A percentile compares a stretch with the other conserved stretches of the same genome.
Conservation (phyloP, 75 land plant species). For the Azolla pinnata region DNA sequence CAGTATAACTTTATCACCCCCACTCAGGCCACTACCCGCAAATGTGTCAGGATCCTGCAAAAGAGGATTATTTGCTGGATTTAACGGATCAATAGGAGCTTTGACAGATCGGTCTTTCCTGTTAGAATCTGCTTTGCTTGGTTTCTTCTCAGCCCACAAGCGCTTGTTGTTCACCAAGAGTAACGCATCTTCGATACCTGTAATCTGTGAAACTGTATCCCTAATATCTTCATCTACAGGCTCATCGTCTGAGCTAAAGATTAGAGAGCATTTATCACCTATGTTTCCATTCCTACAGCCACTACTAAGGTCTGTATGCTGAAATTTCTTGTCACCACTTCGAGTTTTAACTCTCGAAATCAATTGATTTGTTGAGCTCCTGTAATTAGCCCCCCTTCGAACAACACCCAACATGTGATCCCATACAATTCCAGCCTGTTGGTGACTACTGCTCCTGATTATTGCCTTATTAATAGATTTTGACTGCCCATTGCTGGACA, state of each 20-base stretch:
- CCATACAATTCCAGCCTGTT: conserved; percentile 27
- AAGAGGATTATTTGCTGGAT: conserved; percentile 76
- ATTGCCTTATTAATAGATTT: neutral
- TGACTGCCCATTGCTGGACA: neutral
- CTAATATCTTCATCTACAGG: conserved; percentile 55
- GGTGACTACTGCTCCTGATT: neutral
- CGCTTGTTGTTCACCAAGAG: conserved; percentile 48
- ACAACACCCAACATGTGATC: conserved; percentile 57
- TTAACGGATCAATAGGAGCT: conserved; percentile 48
- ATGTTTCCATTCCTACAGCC: conserved; percentile 29
- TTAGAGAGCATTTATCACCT: conserved; percentile 31
- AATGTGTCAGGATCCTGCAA: conserved; percentile 84
- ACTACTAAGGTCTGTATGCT: conserved; percentile 17
- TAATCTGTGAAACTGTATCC: conserved; percentile 32
- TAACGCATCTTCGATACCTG: conserved; percentile 62
- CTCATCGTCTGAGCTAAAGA: conserved; percentile 71
- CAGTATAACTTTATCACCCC: conserved; percentile 59
- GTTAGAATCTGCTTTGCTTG: conserved; percentile 38
- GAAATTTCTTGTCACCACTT: neutral
- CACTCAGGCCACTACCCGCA: conserved; percentile 47
- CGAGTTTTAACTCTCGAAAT: neutral
- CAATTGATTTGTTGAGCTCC: conserved; percentile 2
- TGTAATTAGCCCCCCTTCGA: conserved; percentile 11
- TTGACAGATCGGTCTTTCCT: conserved; percentile 44
- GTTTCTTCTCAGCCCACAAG: conserved; percentile 40